phyloP scores from a whole-genome alignment of 2,329 filamentous ascomycete species.

The Tympanopsis confertula region DNA sequence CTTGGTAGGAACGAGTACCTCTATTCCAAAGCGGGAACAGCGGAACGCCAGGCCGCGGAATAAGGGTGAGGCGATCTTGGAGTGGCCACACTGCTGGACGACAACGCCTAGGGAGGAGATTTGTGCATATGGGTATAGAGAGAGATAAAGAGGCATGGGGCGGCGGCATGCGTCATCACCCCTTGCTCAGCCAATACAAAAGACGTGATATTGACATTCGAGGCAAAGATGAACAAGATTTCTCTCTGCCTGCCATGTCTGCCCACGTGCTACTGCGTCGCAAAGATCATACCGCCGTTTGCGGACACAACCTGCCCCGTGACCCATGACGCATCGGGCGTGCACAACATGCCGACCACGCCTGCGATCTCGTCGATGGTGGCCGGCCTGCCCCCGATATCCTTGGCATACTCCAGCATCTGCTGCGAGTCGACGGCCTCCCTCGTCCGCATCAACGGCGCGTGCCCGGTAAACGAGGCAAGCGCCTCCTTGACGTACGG shows the following conservation, averaged over 20 bases:
- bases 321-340: constrained; percentile 61
- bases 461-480: constrained; percentile 28
- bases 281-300: constrained; percentile 58
- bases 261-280: constrained; percentile 12
- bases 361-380: constrained; percentile 65
- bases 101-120: too few relatives aligned
- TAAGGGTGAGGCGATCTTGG: too few relatives aligned
- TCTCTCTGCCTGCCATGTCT: too few relatives aligned
- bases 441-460: constrained; percentile 53
- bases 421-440: constrained; percentile 49
- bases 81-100: too few relatives aligned
- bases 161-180: too few relatives aligned
- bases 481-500: constrained; percentile 7
- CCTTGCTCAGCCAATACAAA: too few relatives aligned
- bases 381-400: constrained; percentile 44
- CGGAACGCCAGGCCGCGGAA: background rate
- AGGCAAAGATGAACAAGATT: too few relatives aligned
- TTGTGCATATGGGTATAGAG: too few relatives aligned
- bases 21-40: constrained; percentile 62
- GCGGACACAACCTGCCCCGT: constrained; percentile 72
- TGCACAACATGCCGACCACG: constrained; percentile 65
- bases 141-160: too few relatives aligned
- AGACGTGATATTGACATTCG: too few relatives aligned
- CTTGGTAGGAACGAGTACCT: constrained; percentile 61
- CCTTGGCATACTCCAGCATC: constrained; percentile 44